Base-by-base conservation (phyloP, 1,284 basidiomycete species). In the Ustilago xerochloae region DNA sequence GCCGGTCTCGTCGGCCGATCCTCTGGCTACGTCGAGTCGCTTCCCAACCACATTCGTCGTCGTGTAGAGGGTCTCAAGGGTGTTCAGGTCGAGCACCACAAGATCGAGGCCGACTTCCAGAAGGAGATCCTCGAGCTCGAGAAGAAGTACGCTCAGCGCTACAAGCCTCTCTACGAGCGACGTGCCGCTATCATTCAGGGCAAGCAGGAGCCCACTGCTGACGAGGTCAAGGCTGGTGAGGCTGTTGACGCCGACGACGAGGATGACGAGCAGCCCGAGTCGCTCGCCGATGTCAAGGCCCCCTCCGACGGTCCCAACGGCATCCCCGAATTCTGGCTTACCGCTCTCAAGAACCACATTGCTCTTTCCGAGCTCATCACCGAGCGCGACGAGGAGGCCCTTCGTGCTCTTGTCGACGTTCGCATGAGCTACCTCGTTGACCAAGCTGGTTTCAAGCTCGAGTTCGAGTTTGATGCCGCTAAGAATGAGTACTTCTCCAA, bases 251-350 rank as follows among this genome's bases (percentile, higher is more conserved):
- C 91, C 69, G 86, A 87, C 45, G 87, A 87, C 53, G 86, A 86
- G 26, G 87, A 87, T 16, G 86, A 87, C 29, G 83, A 83, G 20
- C 82, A 65, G 46, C 50, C 81, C 53, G 85, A 85, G 66, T 85
- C 86, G 56, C 84, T 85, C 30, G 86, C 84, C 29, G 85, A 85
- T 30, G 81, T 83, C 63, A 79, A 86, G 67, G 82, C 84, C 41
- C 85, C 85, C 67, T 79, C 83, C 33, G 81, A 82, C 20, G 83
- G 83, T 30, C 75, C 85, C 58, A 86, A 88, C 73, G 91, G 91
- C 74, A 94, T 99, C 81, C 93, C 95, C 67, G 91, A 97, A 83
- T 98, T 98, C 88, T 99, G 96, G 96, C 90, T 97, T 79, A 98
- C 96, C 1, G 93, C 94, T 1, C 89, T 98, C 73, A 91, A 93